These are phyloP conservation scores for Colletotrichum sp. DNA, from an alignment of 2,329 filamentous ascomycete species.

Conservation along the genomic window DNA sequence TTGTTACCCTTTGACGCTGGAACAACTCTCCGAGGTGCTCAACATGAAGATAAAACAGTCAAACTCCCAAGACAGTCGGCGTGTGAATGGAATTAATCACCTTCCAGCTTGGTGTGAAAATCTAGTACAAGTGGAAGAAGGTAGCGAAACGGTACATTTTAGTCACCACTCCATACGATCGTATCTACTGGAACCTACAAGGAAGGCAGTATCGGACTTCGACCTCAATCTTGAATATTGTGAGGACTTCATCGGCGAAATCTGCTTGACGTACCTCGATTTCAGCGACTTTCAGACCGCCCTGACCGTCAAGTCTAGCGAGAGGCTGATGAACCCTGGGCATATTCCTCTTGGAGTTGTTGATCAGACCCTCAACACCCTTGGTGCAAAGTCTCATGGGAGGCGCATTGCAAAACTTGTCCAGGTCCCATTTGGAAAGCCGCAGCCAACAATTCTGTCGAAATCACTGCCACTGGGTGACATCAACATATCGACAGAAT, in stretches of 20 bases:
- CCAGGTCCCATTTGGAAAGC: too few relatives aligned
- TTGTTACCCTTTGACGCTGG: neutral
- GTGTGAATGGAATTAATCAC: neutral
- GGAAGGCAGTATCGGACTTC: neutral
- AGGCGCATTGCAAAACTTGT: neutral
- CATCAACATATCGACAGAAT: too few relatives aligned
- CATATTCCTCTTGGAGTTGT: neutral
- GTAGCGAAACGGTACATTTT: neutral
- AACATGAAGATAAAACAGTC: neutral
- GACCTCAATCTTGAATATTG: accelerated
- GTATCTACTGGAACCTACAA: neutral
- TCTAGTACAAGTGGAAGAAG: neutral
- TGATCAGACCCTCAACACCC: neutral
- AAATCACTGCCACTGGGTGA: too few relatives aligned
- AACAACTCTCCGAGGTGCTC: neutral
- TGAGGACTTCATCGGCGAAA: neutral
- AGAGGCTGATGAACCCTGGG: too few relatives aligned
- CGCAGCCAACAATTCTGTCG: too few relatives aligned
- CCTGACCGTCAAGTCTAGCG: too few relatives aligned
- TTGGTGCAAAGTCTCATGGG: neutral
- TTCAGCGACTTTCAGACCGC: neutral
- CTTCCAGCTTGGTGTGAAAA: neutral
- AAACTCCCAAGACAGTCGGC: neutral
- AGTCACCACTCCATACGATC: neutral
- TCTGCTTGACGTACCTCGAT: neutral